Evolutionary conservation across 2,329 filamentous ascomycete species (phyloP), one percentile per base, ranked within the genome.

Genomic region (Penicillium olsonii): DNA sequence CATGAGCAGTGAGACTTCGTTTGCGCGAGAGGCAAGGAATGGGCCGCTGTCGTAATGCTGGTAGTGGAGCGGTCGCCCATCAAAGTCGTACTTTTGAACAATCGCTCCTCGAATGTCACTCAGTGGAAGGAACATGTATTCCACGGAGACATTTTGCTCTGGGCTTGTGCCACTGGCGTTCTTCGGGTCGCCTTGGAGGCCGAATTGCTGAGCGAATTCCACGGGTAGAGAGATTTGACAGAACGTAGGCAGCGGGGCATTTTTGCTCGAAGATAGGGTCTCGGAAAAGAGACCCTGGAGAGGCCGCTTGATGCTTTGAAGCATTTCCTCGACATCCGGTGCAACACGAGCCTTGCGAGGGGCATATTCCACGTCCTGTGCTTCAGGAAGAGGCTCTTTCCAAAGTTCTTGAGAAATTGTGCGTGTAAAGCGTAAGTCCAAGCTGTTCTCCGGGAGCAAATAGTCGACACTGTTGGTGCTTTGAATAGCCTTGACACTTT

Each of bases 381-480:
- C 34, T 24, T 50, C 27, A 33, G 47, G 5, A 18, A 37, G 26
- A 5, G 42, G 22, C 4, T 47, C 51, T 4, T 45, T 29, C 6
- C 65, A 55, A 22, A 72, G 44, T 15, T 72, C 61, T 5, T 57
- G 62, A 39, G 65, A 62, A 17, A 68, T 40, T 14, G 56, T 67
- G 34, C 65, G 65, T 2, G 66, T 69, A 45, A 74, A 74, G 12
- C 70, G 71, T 34, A 74, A 59, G 48, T 74, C 71, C 26, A 69
- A 48, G 2, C 64, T 54, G 22, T 62, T 66, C 48, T 74, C 71
- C 1, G 71, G 71, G 12, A 74, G 58, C 24, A 74, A 60, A 50
- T 71, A 69, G 45, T 74, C 71, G 14, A 70, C 62, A 31, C 59
- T 63, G 42, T 54, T 66, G 24, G 67, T 62, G n/a, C 50, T 29